Evolutionary conservation across 441 rosid species (phyloP).

Genomic region (Syzygium syzygioides): DNA sequence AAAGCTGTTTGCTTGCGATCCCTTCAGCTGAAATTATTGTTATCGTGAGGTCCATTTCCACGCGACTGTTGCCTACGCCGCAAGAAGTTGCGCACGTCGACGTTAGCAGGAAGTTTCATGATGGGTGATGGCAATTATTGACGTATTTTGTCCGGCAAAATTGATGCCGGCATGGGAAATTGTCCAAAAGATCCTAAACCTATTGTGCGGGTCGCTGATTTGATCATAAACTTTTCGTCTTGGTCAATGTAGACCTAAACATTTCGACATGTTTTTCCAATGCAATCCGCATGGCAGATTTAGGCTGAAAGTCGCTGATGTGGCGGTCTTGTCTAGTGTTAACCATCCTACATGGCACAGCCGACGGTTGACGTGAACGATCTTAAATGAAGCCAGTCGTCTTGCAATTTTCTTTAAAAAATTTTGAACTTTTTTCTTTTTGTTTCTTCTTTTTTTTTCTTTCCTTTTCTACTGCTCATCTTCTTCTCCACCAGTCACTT

Average conservation of each 20-base stretch:
- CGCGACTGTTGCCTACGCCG: not conserved
- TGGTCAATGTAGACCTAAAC: fast-evolving
- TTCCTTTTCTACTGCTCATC: fast-evolving
- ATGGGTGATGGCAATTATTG: not conserved
- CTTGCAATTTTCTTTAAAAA: not conserved
- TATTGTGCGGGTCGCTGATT: fast-evolving
- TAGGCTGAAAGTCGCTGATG: fast-evolving
- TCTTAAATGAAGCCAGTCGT: not conserved
- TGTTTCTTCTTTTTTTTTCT: not conserved
- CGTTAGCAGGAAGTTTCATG: not conserved
- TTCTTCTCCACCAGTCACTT: not conserved
- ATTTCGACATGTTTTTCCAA: not conserved
- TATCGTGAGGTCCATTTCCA: not conserved
- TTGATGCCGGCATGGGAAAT: not conserved
- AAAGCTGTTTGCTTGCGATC: not conserved
- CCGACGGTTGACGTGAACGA: fast-evolving
- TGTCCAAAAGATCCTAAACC: not conserved
- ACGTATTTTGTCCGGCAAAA: not conserved
- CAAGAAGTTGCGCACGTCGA: not conserved
- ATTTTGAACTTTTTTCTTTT: not conserved
- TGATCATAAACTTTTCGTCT: not conserved
- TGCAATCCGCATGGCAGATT: fast-evolving
- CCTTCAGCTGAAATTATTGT: not conserved
- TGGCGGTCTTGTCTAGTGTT: fast-evolving
- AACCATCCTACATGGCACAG: not conserved